Percentiles rank a stretch among this genome's conserved stretches.
Conservation (phyloP, 192 early-diverging fungal species). For the Backusella morwellensis region DNA sequence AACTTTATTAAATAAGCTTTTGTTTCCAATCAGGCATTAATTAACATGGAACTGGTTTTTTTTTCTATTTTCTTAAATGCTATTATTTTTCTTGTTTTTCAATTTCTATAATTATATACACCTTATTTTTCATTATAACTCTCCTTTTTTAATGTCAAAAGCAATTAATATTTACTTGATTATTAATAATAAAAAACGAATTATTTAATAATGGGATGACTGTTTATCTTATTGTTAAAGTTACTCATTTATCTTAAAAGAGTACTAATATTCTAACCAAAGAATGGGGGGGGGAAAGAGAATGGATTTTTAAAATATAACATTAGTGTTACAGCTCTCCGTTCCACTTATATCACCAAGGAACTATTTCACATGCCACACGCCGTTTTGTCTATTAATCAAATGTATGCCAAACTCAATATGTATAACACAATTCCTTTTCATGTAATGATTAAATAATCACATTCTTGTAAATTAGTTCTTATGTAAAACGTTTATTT, state of each 20-base stretch:
- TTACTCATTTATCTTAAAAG: neutral
- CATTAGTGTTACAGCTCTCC: neutral
- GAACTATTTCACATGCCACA: neutral
- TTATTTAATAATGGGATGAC: neutral
- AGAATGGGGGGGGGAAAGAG: neutral
- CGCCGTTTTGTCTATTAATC: neutral
- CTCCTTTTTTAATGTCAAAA: neutral
- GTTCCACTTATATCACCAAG: neutral
- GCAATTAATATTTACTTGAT: neutral
- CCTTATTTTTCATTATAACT: neutral
- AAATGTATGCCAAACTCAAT: slow-evolving; percentile 3
- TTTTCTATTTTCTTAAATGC: neutral
- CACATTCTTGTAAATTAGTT: neutral
- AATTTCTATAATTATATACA: neutral
- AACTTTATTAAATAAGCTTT: slow-evolving; percentile 1
- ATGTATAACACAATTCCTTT: neutral
- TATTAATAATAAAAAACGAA: neutral
- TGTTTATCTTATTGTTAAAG: neutral
- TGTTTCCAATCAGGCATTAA: neutral
- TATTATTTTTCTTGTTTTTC: neutral
- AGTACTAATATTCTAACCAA: neutral
- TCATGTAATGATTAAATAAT: neutral
- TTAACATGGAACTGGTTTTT: neutral
- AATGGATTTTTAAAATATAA: neutral
- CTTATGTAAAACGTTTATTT: neutral